Base-by-base conservation (phyloP, 2,329 filamentous ascomycete species). In the Colletotrichum karsti region DNA sequence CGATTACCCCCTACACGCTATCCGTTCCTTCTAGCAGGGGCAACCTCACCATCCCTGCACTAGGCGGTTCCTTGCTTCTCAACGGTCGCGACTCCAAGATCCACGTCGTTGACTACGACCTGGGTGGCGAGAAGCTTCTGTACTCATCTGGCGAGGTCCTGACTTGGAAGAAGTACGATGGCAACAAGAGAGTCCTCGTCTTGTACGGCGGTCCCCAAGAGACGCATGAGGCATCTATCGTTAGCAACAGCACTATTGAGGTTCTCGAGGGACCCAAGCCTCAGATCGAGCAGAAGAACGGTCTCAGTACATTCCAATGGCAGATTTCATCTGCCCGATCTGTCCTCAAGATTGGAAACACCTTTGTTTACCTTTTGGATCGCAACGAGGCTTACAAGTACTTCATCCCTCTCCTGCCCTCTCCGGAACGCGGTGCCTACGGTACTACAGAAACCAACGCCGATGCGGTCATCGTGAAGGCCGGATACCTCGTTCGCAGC, bases 131-230 rank as follows among this genome's bases (percentile, higher is more conserved):
- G 8, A 87, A 82, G 4, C 75, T 92, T 13, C 77, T 91, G 2
- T 92, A 92, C 77, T 91, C 88, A 1, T 89, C 90, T 8, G 88
- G 88, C 0, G 90, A 92, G 73, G 85, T 92, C 60, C 88, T 89
- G 71, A 91, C 88, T 0, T 90, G 88, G 85, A 89, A 91, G 76
- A n/a, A n/a, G n/a, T 84, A 87, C 69, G 89, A 89, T 69, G 82
- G 81, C 1, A 78, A 84, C 48, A 85, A 85, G 74, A 88, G 86
- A 20, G 84, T 88, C 1, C 76, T 91, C 1, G 78, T 92, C 2
- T 78, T 92, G 2, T 92, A 91, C 70, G 87, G 87, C 13, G 88
- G 85, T 3, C 80, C 84, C 3, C 84, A 82, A 10, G 89, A 92
- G 72, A 80, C 80, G 2, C 88, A 91, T 70, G 90, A 92, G 74